Percentiles rank a stretch among this genome's conserved stretches.
phyloP scores from a whole-genome alignment of 169 alveolate species.

The Prorocentrum cordatum region DNA sequence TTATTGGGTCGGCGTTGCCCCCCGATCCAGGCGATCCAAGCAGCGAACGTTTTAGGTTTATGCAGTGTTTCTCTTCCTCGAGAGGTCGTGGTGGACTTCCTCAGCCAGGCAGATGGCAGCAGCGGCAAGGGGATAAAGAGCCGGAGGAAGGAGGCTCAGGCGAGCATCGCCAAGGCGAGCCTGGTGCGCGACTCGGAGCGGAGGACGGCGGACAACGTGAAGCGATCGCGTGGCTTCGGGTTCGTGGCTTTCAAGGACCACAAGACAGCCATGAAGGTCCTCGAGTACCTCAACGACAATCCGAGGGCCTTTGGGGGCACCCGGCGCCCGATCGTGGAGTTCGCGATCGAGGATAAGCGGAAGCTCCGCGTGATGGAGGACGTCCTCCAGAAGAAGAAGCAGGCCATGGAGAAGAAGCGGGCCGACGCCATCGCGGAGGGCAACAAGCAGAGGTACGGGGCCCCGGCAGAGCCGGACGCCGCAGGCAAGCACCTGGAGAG shows the following conservation, averaged over 20 bases:
- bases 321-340: constrained; percentile 52
- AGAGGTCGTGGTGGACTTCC: neutral
- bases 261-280: constrained; percentile 12
- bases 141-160: neutral
- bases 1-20: neutral
- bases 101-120: neutral
- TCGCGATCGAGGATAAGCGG: constrained; percentile 42
- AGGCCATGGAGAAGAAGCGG: too few relatives aligned
- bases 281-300: constrained; percentile 41
- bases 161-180: neutral
- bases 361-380: too few relatives aligned
- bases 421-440: too few relatives aligned
- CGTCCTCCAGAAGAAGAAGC: too few relatives aligned
- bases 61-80: neutral
- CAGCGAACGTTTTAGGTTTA: neutral
- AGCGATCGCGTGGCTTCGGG: constrained; percentile 20
- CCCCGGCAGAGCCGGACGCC: too few relatives aligned
- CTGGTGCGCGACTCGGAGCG: constrained; percentile 32
- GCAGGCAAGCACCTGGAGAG: too few relatives aligned
- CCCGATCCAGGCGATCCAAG: neutral
- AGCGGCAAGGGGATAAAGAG: neutral
- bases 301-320: constrained; percentile 28
- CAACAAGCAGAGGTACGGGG: too few relatives aligned
- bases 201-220: neutral
- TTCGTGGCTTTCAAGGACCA: constrained; percentile 47